These are phyloP conservation scores for Cercophora newfieldiana DNA, from an alignment of 495 filamentous ascomycete species.

Conservation along the genomic window DNA sequence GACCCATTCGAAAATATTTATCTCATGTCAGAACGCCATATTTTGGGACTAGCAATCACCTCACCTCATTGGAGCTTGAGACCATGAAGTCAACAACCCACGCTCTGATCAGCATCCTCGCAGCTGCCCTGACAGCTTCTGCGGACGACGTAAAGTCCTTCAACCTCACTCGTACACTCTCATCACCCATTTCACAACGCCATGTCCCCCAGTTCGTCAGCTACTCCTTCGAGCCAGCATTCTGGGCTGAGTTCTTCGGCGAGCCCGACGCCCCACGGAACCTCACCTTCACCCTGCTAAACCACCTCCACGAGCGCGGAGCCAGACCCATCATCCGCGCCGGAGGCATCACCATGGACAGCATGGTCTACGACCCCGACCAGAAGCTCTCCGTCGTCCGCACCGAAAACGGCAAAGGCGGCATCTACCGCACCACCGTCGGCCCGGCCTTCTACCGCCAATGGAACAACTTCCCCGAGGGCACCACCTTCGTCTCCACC, in stretches of 20 bases:
- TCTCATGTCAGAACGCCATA: no score
- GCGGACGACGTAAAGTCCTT: neutral
- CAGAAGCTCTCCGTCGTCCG: constrained; percentile 20
- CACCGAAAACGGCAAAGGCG: constrained; percentile 26
- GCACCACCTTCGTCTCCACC: constrained; percentile 25
- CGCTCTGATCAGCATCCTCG: no score
- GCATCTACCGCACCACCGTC: constrained; percentile 25
- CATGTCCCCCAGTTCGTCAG: constrained; percentile 26
- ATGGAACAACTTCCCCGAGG: constrained; percentile 26
- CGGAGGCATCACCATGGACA: constrained; percentile 29
- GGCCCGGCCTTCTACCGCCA: constrained; percentile 25
- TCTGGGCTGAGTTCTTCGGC: constrained; percentile 31
- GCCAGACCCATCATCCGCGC: constrained; percentile 26
- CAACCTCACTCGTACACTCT: neutral
- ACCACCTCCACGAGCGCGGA: constrained; percentile 24
- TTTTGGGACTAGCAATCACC: no score
- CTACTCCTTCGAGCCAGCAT: constrained; percentile 30
- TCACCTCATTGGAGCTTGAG: no score
- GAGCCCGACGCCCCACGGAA: constrained; percentile 21
- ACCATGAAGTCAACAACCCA: no score
- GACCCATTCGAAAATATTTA: neutral
- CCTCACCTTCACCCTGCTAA: constrained; percentile 25
- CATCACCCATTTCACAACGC: constrained; percentile 23
- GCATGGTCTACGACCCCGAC: constrained; percentile 22
- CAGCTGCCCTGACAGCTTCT: no score